These are phyloP conservation scores for Laguncularia racemosa DNA, from an alignment of 345 rosid genomes.

Conservation along the genomic window DNA sequence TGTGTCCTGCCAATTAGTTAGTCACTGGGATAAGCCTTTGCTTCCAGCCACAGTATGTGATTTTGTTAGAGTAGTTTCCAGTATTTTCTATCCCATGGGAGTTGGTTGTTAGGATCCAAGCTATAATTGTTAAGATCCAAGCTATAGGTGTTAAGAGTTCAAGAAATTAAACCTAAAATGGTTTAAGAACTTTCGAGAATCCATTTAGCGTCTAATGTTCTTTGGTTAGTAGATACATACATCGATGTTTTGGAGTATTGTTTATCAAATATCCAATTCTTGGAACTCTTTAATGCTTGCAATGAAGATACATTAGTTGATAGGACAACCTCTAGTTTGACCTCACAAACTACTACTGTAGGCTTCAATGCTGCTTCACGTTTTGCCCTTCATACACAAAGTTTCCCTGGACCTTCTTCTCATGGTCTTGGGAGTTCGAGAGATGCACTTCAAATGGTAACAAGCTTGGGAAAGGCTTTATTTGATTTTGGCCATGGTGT, in stretches of 20 bases:
- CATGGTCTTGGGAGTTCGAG: slow-evolving; percentile 61
- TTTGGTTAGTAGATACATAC: slow-evolving; percentile 75
- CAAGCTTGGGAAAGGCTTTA: slow-evolving; percentile 82
- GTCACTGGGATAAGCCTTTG: too few relatives aligned
- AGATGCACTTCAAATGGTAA: slow-evolving; percentile 90
- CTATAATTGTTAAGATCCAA: slow-evolving; percentile 57
- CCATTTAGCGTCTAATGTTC: slow-evolving; percentile 59
- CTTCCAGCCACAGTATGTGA: slow-evolving; percentile 88
- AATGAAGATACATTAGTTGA: slow-evolving; percentile 24
- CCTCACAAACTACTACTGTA: slow-evolving; percentile 21
- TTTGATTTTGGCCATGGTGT: slow-evolving; percentile 87
- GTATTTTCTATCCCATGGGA: slow-evolving; percentile 94
- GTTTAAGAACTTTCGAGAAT: slow-evolving; percentile 70
- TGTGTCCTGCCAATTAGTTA: too few relatives aligned
- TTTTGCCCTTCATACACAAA: slow-evolving; percentile 20
- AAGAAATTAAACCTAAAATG: slow-evolving; percentile 91
- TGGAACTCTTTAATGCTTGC: slow-evolving; percentile 22
- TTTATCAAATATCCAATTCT: slow-evolving; percentile 70
- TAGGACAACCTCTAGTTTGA: slow-evolving; percentile 9
- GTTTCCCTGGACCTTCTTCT: slow-evolving; percentile 20
- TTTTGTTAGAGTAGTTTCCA: slow-evolving; percentile 87
- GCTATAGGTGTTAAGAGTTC: too few relatives aligned
- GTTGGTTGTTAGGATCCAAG: slow-evolving; percentile 74
- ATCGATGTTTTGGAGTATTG: slow-evolving; percentile 86
- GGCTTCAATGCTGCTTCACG: slow-evolving; percentile 27